Evolutionary conservation across 768 basidiomycete species (phyloP), one percentile per base, ranked within the genome.

Genomic region (Cystofilobasidium ferigula): DNA sequence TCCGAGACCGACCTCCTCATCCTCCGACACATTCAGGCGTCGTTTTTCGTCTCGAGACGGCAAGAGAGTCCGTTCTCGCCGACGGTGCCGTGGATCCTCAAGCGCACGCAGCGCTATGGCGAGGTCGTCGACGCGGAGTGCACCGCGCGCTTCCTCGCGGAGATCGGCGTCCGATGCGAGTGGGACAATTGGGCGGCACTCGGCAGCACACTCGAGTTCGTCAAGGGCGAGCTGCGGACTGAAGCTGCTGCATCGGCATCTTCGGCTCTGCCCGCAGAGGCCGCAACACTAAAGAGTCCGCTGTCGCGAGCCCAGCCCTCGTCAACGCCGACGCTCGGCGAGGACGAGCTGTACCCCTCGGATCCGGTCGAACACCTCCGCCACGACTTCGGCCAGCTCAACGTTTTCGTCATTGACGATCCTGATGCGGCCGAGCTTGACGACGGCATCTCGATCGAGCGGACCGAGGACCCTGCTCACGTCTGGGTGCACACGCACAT

Each of bases 401-500:
- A 83, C 0, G 88, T 90, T 6, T 98, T 86, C 74, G 86, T 93
- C 24, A 85, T 99, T 62, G 95, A 99, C 72, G 88, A 89, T 67
- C 69, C 79, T 0, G 73, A 71, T 9, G 92, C 95, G 0, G 77
- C 86, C 71, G 95, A 99, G 72, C 81, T 98, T 26, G 95, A 99
- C 73, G 95, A 99, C 73, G 95, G 91, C 2, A 71, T 99, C 36
- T 93, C 92, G 1, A 72, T 97, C 35, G 88, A 94, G 69, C 72
- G 77, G 3, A 45, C 34, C n/a, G 47, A 45, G 28, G 83, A 87
- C 57, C 82, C 83, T 2, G 81, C 79, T 20, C 79, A 75, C 24
- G 73, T 77, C 53, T 98, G 95, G 94, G 73, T 94, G 14, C 93
- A 97, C 71, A 80, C 86, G 30, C 95, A 98, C 73, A 81, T 99